These are phyloP conservation scores for Penicillium sp. DNA, from an alignment of 2,329 filamentous ascomycete genomes.

Conservation along the genomic window DNA sequence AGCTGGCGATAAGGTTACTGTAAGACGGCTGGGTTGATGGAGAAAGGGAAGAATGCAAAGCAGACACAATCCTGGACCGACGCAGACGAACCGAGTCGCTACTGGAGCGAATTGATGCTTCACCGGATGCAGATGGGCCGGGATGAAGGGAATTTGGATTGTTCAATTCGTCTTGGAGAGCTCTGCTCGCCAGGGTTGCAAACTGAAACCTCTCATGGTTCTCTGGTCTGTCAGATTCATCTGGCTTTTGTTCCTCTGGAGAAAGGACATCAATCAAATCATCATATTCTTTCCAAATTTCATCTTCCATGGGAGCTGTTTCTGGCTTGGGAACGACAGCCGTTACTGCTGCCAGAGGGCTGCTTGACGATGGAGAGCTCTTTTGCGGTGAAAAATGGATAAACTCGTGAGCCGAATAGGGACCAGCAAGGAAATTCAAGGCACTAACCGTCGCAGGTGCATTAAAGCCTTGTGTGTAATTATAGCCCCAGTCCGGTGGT, in stretches of 20 bases:
- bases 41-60: conserved; percentile 49
- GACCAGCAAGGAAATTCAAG: conserved; percentile 36
- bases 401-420: conserved; percentile 59
- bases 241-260: conserved; percentile 33
- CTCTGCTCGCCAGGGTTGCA: conserved; percentile 40
- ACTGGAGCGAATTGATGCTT: conserved; percentile 29
- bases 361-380: conserved; percentile 67
- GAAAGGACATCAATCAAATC: conserved; percentile 73
- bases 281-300: conserved; percentile 93
- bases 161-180: conserved; percentile 38
- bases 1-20: conserved; percentile 54
- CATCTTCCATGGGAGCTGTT: conserved; percentile 71
- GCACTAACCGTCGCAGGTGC: conserved; percentile 32
- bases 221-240: conserved; percentile 15
- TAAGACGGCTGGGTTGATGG: conserved; percentile 55
- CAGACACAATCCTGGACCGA: conserved; percentile 52
- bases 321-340: conserved; percentile 64
- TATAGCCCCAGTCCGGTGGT: conserved; percentile 25
- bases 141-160: conserved; percentile 14
- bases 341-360: conserved; percentile 65
- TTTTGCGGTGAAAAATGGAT: conserved; percentile 72
- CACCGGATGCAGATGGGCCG: conserved; percentile 14
- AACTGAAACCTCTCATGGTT: conserved; percentile 34
- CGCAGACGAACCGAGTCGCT: conserved; percentile 44
- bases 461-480: conserved; percentile 35